Evolutionary conservation across 2,329 filamentous ascomycete genomes (phyloP).

Genomic region (Fusarium sp.): DNA sequence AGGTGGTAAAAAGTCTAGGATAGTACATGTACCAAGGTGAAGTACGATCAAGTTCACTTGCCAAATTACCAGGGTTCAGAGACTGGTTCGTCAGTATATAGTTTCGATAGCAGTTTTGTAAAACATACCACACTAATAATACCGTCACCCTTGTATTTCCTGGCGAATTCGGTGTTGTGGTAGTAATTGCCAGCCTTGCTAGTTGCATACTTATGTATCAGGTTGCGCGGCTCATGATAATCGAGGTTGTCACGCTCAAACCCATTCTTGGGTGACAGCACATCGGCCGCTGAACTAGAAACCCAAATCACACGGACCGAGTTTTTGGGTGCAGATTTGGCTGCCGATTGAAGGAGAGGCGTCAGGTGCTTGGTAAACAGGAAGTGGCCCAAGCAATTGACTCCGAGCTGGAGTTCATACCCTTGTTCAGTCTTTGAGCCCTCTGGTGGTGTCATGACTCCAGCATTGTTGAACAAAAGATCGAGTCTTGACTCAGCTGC

Average conservation of each 20-base stretch:
- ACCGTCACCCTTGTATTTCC: constrained; percentile 46
- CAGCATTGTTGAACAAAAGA: constrained; percentile 61
- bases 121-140: constrained; percentile 45
- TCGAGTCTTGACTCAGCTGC: constrained; percentile 52
- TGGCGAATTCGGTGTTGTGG: constrained; percentile 50
- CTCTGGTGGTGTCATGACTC: constrained; percentile 57
- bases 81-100: constrained; percentile 26
- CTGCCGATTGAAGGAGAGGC: constrained; percentile 53
- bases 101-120: rapidly evolving
- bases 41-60: constrained; percentile 44
- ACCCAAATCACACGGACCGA: constrained; percentile 51
- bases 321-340: constrained; percentile 49
- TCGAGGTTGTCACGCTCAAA: constrained; percentile 49
- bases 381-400: constrained; percentile 57
- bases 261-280: constrained; percentile 38
- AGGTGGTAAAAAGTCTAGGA: constrained; percentile 32
- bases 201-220: constrained; percentile 47
- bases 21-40: constrained; percentile 44
- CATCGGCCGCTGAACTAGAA: constrained; percentile 49
- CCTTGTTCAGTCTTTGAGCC: constrained; percentile 57
- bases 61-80: constrained; percentile 44
- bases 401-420: constrained; percentile 59
- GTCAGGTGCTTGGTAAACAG: constrained; percentile 56
- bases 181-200: constrained; percentile 51
- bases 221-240: constrained; percentile 42